Base-by-base conservation (phyloP, 768 basidiomycete genomes). In the Exidia glandulosa region DNA sequence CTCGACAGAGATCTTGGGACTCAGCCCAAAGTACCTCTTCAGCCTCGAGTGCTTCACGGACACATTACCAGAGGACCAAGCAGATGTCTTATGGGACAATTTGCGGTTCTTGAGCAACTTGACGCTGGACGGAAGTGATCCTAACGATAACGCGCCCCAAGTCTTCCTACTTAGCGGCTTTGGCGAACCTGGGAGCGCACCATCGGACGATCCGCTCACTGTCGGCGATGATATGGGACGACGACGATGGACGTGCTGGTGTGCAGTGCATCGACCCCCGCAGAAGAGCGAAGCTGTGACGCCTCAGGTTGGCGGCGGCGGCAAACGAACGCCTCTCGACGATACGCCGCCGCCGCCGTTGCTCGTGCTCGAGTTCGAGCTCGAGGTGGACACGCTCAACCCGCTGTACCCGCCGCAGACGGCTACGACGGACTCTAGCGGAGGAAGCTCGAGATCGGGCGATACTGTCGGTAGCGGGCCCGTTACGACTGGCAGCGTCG, bases 311-410 rank as follows among this genome's bases (percentile, higher is more conserved):
- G 45, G 31, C 16, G 58, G 63, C 14, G 33, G 31, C 9, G 50
- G n/a, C n/a, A n/a, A n/a, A n/a, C n/a, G n/a, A n/a, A 30, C 61
- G 14, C 27, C 31, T 12, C 29, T 50, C 25, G 36, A 61, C 2
- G 61, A 32, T 2, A n/a, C 59, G 16, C 57, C 57, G 2, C n/a
- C 67, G 57, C 48, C 65, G 70, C 59, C 67, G 19, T 25, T 86
- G 55, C 80, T 90, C 63, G 76, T 90, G 29, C 77, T 91, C 70
- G 90, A 93, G 68, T 87, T 91, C 63, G 90, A 93, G 68, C 76
- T 90, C 27, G 88, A 90, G 67, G 71, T 74, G 32, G 90, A 91
- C 67, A 63, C 65, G 1, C 71, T 84, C 66, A 91, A 90, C 63
- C 89, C 90, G 0, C 71, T 90, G 3, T 86, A 86, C 67, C 82